Conservation (phyloP, 257 asterid genomes). For the Nicotiana otophora region DNA sequence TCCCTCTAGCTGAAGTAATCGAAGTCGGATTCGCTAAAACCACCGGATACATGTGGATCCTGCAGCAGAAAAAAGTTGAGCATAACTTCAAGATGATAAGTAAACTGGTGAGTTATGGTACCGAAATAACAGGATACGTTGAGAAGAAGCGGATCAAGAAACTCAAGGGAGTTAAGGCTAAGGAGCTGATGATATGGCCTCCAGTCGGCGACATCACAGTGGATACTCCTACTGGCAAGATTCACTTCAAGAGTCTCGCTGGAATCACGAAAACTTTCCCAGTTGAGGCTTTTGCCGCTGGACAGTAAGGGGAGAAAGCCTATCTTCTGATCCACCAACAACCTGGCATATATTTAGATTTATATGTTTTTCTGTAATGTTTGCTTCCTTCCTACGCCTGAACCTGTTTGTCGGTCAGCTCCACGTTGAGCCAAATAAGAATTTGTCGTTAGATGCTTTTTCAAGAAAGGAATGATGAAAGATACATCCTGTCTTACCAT, state of each 20-base stretch:
- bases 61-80: conserved; percentile 58
- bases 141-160: conserved; percentile 68
- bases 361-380: neutral
- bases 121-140: conserved; percentile 40
- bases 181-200: conserved; percentile 72
- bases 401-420: neutral
- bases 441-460: neutral
- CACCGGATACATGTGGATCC: conserved; percentile 76
- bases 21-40: conserved; percentile 65
- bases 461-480: neutral
- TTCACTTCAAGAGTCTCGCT: conserved; percentile 75
- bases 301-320: conserved; percentile 29
- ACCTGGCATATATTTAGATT: neutral
- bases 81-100: conserved; percentile 61
- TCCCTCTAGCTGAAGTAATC: conserved; percentile 56
- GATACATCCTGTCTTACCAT: neutral
- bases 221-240: conserved; percentile 50
- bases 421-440: neutral
- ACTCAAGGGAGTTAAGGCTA: conserved; percentile 69
- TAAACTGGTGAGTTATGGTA: conserved; percentile 57
- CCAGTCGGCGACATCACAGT: conserved; percentile 54
- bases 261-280: conserved; percentile 79
- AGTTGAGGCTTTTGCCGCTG: conserved; percentile 66
- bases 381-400: neutral
- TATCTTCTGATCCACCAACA: neutral